Conservation (phyloP, 1,284 basidiomycete species). For the Sporisorium graminicola region DNA sequence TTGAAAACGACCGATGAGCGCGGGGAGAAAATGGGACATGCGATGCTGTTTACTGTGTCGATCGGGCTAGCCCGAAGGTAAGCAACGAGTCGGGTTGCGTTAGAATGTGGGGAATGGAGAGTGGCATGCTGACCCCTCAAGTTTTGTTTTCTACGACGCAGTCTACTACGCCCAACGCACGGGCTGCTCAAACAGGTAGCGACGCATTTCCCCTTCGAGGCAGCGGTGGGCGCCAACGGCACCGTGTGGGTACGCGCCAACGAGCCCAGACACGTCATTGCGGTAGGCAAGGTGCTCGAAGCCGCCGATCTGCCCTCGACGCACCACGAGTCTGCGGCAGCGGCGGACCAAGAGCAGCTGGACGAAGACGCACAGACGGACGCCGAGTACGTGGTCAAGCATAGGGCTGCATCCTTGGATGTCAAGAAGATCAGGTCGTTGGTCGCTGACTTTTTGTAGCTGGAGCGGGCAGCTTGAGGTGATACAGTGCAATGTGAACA, state of each 20-base stretch:
- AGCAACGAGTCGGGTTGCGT: no score
- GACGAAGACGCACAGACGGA: conserved; percentile 12
- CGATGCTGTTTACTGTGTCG: conserved; percentile 44
- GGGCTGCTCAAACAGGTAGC: conserved; percentile 52
- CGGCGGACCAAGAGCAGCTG: not conserved
- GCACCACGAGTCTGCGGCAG: not conserved
- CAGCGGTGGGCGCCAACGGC: conserved; percentile 65
- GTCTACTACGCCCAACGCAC: conserved; percentile 49
- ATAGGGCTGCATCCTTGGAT: conserved; percentile 25
- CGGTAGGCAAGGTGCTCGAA: conserved; percentile 53
- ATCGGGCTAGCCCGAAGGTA: conserved; percentile 50
- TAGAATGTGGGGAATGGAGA: not conserved
- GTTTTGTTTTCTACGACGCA: not conserved
- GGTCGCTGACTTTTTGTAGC: conserved; percentile 30
- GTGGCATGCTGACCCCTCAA: not conserved
- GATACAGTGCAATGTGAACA: not conserved
- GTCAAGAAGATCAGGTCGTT: conserved; percentile 20
- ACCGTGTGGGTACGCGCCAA: conserved; percentile 60
- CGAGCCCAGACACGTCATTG: conserved; percentile 52
- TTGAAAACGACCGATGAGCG: conserved; percentile 53
- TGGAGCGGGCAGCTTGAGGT: no score
- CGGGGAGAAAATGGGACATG: conserved; percentile 31
- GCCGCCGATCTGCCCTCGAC: conserved; percentile 32
- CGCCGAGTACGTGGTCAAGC: conserved; percentile 30
- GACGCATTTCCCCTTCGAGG: conserved; percentile 64